Evolutionary conservation across 140 eudicot species (phyloP), one percentile per base, ranked within the genome.

Genomic region (Bidens hawaiensis): DNA sequence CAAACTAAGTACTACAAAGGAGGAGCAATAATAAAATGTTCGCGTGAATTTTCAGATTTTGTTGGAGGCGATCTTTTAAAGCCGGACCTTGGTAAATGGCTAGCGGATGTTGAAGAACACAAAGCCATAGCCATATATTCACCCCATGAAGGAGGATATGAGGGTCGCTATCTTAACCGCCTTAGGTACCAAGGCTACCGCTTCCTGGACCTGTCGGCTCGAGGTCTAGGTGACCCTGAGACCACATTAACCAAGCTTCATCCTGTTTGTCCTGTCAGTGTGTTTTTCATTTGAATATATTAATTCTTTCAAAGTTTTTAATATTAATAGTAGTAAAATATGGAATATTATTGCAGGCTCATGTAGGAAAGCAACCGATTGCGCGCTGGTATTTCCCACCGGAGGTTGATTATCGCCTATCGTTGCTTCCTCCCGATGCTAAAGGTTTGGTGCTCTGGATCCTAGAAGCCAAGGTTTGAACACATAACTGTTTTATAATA

Each of bases 351-450:
- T n/a, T n/a, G 73, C 83, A 91, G 98, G 72, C 98, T 82, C 95
- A 91, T 62, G 12, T 91, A 5, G 98, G 98, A 57, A 91, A 91
- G 86, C 98, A 91, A 53, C 96, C 98, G 1, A 87, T 91, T 60
- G 96, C 96, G 0, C 76, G 96, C 47, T 91, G 98, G 98, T 87
- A 84, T 73, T 87, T 82, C 59, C 98, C 98, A 41, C 98, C 98
- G 23, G 98, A 91, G 78, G 93, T 91, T 69, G 98, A 91, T 84
- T 91, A 91, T 67, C 85, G 98, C 75, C 85, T 91, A 14, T 83
- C 94, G 23, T 72, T 85, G 46, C 94, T 91, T 47, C 96, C 96
- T 49, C 82, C 97, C 28, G 79, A 87, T 70, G 95, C 96, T 69
- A 82, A 75, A 75, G 95, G 97, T 12, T 87, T 90, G 4, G 82